Evolutionary conservation across 441 rosid genomes (phyloP).

Genomic region (Gossypium gossypioides): DNA sequence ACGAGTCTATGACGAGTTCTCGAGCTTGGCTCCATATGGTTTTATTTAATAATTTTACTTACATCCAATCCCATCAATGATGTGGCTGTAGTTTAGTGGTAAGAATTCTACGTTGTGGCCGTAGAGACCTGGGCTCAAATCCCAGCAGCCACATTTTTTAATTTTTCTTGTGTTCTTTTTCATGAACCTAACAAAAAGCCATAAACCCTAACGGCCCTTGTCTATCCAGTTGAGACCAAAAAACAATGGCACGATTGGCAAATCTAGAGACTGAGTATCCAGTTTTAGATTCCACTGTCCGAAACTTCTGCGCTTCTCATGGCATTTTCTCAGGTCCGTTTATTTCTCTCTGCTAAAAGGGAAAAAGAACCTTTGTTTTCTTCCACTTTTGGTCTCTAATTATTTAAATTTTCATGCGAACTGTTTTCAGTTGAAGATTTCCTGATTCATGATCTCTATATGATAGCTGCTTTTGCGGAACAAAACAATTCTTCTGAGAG

Average conservation of each 20-base stretch:
- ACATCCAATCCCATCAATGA: no score
- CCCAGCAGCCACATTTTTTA: slow-evolving; percentile 49
- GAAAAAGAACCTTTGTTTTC: not conserved
- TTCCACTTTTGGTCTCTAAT: not conserved
- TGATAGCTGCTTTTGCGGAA: slow-evolving; percentile 30
- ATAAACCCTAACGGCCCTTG: not conserved
- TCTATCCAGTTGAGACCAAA: not conserved
- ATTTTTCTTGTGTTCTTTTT: not conserved
- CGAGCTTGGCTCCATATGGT: no score
- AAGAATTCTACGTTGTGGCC: slow-evolving; percentile 54
- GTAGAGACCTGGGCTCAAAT: slow-evolving; percentile 51
- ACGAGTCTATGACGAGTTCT: accelerated
- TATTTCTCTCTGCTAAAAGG: not conserved
- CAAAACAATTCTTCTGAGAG: slow-evolving; percentile 25
- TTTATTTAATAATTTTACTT: no score
- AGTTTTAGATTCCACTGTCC: slow-evolving; percentile 32
- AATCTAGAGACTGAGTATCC: slow-evolving; percentile 28
- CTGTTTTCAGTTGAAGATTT: slow-evolving; percentile 39
- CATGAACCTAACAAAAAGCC: not conserved
- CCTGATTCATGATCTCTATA: slow-evolving; percentile 35
- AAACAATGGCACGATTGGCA: slow-evolving; percentile 38
- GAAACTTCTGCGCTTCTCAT: slow-evolving; percentile 37
- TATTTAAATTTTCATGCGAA: not conserved
- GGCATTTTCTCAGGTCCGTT: slow-evolving; percentile 35
- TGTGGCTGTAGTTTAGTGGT: slow-evolving; percentile 50